A percentile compares a stretch with the other conserved stretches of the same genome.
Conservation (phyloP, 495 filamentous ascomycete genomes). For the Hypoxylon intermedium region DNA sequence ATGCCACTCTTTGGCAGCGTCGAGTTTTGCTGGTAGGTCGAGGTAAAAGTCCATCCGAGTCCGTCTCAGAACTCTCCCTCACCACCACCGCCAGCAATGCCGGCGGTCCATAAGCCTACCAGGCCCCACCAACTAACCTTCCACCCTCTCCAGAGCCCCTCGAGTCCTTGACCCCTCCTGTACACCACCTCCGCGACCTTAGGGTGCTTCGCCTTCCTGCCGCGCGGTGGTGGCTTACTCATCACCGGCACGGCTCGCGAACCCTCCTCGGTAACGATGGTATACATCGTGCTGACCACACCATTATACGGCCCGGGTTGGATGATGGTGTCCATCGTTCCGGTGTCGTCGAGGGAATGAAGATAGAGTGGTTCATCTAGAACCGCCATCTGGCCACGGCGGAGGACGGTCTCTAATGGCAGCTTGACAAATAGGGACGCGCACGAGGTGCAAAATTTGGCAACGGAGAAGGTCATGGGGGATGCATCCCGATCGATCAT, state of each 20-base stretch:
- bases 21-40: background rate
- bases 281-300: conserved; percentile 85
- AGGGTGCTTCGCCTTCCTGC: conserved; percentile 46
- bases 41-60: background rate
- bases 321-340: conserved; percentile 73
- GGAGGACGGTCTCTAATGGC: conserved; percentile 89
- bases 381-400: conserved; percentile 81
- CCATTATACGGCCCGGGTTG: conserved; percentile 77
- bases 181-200: conserved; percentile 55
- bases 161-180: conserved; percentile 77
- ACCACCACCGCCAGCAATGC: conserved; percentile 52
- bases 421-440: conserved; percentile 84
- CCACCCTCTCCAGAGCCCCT: conserved; percentile 92
- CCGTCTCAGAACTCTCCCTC: conserved; percentile 55
- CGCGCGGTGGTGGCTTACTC: conserved; percentile 33
- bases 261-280: conserved; percentile 84
- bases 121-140: conserved; percentile 94
- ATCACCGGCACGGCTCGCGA: conserved; percentile 49
- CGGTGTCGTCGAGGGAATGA: conserved; percentile 49
- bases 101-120: conserved; percentile 77
- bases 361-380: conserved; percentile 52
- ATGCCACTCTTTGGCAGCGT: background rate
- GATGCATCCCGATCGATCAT: conserved; percentile 82
- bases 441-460: conserved; percentile 75
- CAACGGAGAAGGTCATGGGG: conserved; percentile 77